Evolutionary conservation across 352 stramenopile genomes (phyloP).

Genomic region (Globisporangium uncinulatum): DNA sequence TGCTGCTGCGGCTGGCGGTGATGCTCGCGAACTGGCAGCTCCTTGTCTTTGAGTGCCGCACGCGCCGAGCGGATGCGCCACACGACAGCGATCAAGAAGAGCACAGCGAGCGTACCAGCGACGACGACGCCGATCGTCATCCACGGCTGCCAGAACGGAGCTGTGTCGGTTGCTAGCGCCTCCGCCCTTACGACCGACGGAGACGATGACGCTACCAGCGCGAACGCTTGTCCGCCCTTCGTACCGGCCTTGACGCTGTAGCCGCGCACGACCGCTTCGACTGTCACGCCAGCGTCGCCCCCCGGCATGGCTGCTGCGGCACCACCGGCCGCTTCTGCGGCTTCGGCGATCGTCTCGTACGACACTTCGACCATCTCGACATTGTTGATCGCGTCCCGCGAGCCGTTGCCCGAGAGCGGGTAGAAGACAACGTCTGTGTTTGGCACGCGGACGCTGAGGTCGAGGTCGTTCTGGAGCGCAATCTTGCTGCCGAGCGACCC

Average conservation of each 20-base stretch:
- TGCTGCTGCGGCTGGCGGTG: neutral
- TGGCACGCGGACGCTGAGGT: slow-evolving; percentile 50
- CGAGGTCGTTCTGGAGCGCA: slow-evolving; percentile 65
- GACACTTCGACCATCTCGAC: slow-evolving; percentile 73
- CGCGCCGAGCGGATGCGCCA: slow-evolving; percentile 33
- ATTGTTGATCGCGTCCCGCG: slow-evolving; percentile 66
- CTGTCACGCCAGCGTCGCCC: slow-evolving; percentile 32
- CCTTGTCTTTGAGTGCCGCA: slow-evolving; percentile 8
- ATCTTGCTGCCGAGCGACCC: slow-evolving; percentile 42
- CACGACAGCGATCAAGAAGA: slow-evolving; percentile 47
- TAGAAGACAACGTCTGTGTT: slow-evolving; percentile 51
- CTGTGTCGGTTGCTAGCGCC: neutral
- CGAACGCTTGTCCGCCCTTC: slow-evolving; percentile 51
- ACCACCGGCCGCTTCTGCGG: slow-evolving; percentile 21
- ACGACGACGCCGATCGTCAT: slow-evolving; percentile 65
- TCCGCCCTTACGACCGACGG: slow-evolving; percentile 34
- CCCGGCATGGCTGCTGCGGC: slow-evolving; percentile 11
- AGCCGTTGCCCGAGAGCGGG: slow-evolving; percentile 50
- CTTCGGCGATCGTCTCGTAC: slow-evolving; percentile 36
- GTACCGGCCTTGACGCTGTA: slow-evolving; percentile 60
- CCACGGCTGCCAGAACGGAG: slow-evolving; percentile 65
- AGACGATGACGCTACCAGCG: slow-evolving; percentile 73
- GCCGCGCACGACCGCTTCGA: slow-evolving; percentile 56
- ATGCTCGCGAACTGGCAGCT: slow-evolving; percentile 8
- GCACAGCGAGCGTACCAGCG: slow-evolving; percentile 33